Evolutionary conservation across 768 basidiomycete species (phyloP).

Genomic region (Chalciporus pseudorubinellus): DNA sequence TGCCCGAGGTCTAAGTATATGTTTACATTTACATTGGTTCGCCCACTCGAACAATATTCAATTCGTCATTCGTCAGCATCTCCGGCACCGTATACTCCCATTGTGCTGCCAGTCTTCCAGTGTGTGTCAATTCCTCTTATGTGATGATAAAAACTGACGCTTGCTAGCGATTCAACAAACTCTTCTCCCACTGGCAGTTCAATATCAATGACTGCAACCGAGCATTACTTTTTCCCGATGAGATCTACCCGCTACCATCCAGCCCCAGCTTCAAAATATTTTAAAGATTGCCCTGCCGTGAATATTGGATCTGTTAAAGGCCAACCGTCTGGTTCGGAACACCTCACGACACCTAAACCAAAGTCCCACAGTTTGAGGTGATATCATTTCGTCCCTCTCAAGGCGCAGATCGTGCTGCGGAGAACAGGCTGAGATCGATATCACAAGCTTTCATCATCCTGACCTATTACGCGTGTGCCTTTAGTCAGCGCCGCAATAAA

Average conservation of each 20-base stretch:
- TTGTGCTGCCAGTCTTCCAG: too few relatives aligned
- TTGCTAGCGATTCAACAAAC: too few relatives aligned
- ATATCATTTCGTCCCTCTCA: not conserved
- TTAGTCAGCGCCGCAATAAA: not conserved
- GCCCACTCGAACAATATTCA: too few relatives aligned
- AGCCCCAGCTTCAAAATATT: not conserved
- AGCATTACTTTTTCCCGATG: not conserved
- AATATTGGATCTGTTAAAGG: not conserved
- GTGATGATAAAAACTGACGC: too few relatives aligned
- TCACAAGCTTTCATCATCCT: not conserved
- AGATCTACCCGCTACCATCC: not conserved
- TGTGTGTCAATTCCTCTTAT: too few relatives aligned
- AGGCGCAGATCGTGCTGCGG: too few relatives aligned
- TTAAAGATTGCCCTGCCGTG: not conserved
- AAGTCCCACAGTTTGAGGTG: not conserved
- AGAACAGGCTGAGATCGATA: not conserved
- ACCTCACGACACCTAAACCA: too few relatives aligned
- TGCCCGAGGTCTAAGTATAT: slow-evolving; percentile 20
- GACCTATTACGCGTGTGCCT: not conserved
- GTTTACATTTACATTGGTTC: not conserved
- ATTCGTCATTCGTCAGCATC: too few relatives aligned
- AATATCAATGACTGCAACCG: not conserved
- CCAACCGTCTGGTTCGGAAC: too few relatives aligned
- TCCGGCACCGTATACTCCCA: too few relatives aligned
- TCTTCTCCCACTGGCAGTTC: too few relatives aligned